Evolutionary conservation across 306 rosid genomes (phyloP).

Genomic region (Crataegus laevigata): DNA sequence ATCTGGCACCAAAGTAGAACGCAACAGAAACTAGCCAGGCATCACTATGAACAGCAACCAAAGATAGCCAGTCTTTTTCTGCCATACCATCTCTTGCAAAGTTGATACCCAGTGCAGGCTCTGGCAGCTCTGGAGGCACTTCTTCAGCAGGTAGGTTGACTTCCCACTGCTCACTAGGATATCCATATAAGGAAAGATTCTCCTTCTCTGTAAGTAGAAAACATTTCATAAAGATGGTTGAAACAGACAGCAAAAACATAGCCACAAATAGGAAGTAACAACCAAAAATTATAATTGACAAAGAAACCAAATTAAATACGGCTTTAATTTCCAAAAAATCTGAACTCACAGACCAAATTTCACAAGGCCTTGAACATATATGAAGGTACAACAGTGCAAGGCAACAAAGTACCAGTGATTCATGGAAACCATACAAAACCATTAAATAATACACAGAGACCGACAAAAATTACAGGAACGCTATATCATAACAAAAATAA

Average conservation of each 20-base stretch:
- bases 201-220: slow-evolving; percentile 68
- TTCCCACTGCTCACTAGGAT: slow-evolving; percentile 92
- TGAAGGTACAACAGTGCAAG: neutral
- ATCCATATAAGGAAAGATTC: slow-evolving; percentile 81
- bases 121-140: slow-evolving; percentile 94
- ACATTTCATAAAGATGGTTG: slow-evolving; percentile 2
- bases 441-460: neutral
- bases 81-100: slow-evolving; percentile 97
- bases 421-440: neutral
- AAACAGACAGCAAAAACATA: slow-evolving; percentile 10
- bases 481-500: neutral
- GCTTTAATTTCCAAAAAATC: neutral
- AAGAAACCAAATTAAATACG: neutral
- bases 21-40: slow-evolving; percentile 92
- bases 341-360: neutral
- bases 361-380: neutral
- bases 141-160: slow-evolving; percentile 97
- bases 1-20: slow-evolving; percentile 90
- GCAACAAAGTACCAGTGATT: neutral
- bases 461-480: neutral
- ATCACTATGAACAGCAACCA: slow-evolving; percentile 95
- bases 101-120: slow-evolving; percentile 91
- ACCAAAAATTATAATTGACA: neutral
- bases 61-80: slow-evolving; percentile 80
- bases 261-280: neutral